These are phyloP conservation scores for Russula foetens DNA, from an alignment of 768 basidiomycete genomes.

Conservation along the genomic window DNA sequence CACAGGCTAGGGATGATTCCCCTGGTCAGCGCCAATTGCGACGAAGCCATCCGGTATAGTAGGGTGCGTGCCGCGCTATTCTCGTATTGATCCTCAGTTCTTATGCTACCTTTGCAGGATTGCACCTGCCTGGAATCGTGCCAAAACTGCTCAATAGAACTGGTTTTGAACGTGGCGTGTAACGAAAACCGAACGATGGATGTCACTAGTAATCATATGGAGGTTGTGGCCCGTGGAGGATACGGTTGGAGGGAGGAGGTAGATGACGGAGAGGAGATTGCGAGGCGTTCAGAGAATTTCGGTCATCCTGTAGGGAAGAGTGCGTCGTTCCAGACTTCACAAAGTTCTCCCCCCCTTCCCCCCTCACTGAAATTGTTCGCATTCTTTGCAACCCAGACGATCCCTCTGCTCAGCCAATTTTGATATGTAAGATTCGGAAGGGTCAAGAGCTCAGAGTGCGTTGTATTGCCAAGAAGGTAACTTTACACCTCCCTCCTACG, in stretches of 20 bases:
- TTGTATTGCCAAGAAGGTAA: slow-evolving; percentile 92
- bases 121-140: slow-evolving; percentile 85
- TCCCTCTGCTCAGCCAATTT: slow-evolving; percentile 52
- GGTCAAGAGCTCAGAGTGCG: slow-evolving; percentile 83
- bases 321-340: slow-evolving; percentile 28
- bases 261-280: slow-evolving; percentile 58
- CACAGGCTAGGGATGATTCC: slow-evolving; percentile 95
- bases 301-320: slow-evolving; percentile 83
- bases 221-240: slow-evolving; percentile 37
- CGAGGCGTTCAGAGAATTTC: slow-evolving; percentile 66
- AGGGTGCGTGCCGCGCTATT: slow-evolving; percentile 38
- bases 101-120: slow-evolving; percentile 47
- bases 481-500: slow-evolving; percentile 8
- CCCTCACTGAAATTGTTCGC: background rate
- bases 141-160: slow-evolving; percentile 74
- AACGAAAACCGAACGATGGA: slow-evolving; percentile 65
- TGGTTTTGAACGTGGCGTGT: slow-evolving; percentile 73
- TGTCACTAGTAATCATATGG: slow-evolving; percentile 80
- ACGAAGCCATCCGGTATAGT: slow-evolving; percentile 77
- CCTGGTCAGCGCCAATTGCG: slow-evolving; percentile 77
- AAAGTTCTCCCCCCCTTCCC: background rate
- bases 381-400: slow-evolving; percentile 39
- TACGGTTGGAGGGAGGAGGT: slow-evolving; percentile 30
- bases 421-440: slow-evolving; percentile 88
- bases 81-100: background rate